These are phyloP conservation scores for Apodospora peruviana DNA, from an alignment of 495 filamentous ascomycete species.

Conservation along the genomic window DNA sequence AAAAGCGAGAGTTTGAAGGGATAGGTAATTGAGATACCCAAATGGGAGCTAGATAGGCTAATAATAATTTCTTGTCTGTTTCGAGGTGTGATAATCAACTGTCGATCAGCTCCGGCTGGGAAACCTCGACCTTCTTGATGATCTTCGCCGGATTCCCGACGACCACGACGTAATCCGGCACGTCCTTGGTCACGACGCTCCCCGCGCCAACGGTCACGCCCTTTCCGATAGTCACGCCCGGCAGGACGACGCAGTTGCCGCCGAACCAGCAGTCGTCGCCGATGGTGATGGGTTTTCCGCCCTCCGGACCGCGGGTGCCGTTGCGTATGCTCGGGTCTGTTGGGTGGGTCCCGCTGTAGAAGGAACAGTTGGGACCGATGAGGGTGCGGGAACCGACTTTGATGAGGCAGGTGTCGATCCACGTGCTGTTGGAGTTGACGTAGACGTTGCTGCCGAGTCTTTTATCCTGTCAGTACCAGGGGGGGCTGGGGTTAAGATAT, in stretches of 20 bases:
- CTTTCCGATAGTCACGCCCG: slow-evolving; percentile 74
- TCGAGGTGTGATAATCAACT: not conserved
- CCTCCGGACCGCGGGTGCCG: slow-evolving; percentile 69
- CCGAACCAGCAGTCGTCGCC: slow-evolving; percentile 90
- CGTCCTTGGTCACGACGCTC: slow-evolving; percentile 82
- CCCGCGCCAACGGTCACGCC: slow-evolving; percentile 76
- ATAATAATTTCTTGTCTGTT: not conserved
- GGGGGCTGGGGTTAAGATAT: slow-evolving; percentile 15
- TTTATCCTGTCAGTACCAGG: not conserved
- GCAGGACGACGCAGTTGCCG: slow-evolving; percentile 66
- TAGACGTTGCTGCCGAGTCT: slow-evolving; percentile 61
- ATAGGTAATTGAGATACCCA: not conserved
- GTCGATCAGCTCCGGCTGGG: not conserved
- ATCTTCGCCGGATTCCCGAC: slow-evolving; percentile 64
- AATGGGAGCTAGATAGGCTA: not conserved
- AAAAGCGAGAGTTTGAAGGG: not conserved
- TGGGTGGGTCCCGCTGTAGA: slow-evolving; percentile 72
- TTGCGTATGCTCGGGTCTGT: slow-evolving; percentile 67
- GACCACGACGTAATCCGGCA: slow-evolving; percentile 57
- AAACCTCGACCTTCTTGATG: slow-evolving; percentile 48
- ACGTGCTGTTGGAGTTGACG: slow-evolving; percentile 70
- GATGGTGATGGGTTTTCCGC: slow-evolving; percentile 67
- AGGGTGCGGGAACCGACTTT: slow-evolving; percentile 75
- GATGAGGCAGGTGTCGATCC: slow-evolving; percentile 73
- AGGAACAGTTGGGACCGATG: slow-evolving; percentile 70